Base-by-base conservation (phyloP, 345 rosid species). In the Aquilaria malaccensis region DNA sequence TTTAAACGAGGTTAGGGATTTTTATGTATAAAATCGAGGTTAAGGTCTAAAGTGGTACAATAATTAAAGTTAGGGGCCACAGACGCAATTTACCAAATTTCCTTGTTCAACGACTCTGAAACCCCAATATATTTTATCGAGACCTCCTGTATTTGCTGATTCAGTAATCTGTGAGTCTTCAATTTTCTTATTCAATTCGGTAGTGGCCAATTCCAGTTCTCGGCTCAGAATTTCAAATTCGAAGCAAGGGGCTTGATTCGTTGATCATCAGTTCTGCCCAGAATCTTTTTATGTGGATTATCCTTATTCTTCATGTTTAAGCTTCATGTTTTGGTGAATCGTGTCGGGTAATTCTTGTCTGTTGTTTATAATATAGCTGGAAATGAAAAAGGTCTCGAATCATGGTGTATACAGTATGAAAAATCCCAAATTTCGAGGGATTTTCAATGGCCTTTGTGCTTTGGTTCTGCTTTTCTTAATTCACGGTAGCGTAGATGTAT, bases 401-500 rank as follows among this genome's bases (percentile, higher is more conserved):
- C 50, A 49, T 63, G 58, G 68, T 56, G 66, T 66, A 43, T 60
- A 14, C 13, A 56, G 52, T 41, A 48, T 63, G 10, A 76, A 63
- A 73, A 66, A 56, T 55, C 79, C 77, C 47, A 68, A 56, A 56
- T 73, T 69, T 67, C 78, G 64, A 58, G 82, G 82, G 65, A 0
- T 71, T 69, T 78, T 81, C 45, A 71, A 72, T 59, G 79, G 77
- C 9, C 31, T 78, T 30, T 81, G 77, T 54, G 70, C 71, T 58
- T 2, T 75, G 59, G 30, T 66, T 47, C 52, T 81, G 13, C 59
- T 76, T 43, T 72, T 68, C 73, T 62, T 78, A 45, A 75, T 78
- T 70, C 76, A 66, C 57, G 66, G 68, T 58, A 75, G 70, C 32
- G 68, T 49, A 56, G 67, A 76, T 30, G 22, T 78, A 29, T 62